Conservation (phyloP, 805 yeast genomes). For the Cyberlindnera mrakii region DNA sequence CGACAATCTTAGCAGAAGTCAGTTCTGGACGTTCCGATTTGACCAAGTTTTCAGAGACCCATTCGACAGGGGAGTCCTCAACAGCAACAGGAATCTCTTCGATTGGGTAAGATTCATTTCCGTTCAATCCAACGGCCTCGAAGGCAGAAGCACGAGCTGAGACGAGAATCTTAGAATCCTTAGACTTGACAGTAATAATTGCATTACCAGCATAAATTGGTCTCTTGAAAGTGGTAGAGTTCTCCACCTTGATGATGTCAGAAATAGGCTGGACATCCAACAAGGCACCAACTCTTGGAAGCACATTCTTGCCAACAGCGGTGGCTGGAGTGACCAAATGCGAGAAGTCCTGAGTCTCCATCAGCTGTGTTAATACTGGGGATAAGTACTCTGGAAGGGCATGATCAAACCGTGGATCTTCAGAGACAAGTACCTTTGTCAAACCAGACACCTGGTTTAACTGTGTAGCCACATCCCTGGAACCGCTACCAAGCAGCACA, state of each 20-base stretch:
- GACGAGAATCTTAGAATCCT: slow-evolving; percentile 58
- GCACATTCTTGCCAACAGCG: slow-evolving; percentile 78
- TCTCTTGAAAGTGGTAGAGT: slow-evolving; percentile 71
- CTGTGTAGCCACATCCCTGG: slow-evolving; percentile 42
- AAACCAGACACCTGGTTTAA: slow-evolving; percentile 46
- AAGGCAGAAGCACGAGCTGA: slow-evolving; percentile 88
- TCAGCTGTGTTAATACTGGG: slow-evolving; percentile 48
- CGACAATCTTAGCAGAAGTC: slow-evolving; percentile 73
- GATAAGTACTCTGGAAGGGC: slow-evolving; percentile 76
- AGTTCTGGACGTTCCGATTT: slow-evolving; percentile 87
- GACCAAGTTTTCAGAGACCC: slow-evolving; percentile 70
- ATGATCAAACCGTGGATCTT: slow-evolving; percentile 55
- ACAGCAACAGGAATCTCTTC: slow-evolving; percentile 39
- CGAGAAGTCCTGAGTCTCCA: slow-evolving; percentile 38
- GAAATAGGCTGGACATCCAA: slow-evolving; percentile 84
- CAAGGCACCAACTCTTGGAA: slow-evolving; percentile 84
- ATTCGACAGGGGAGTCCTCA: slow-evolving; percentile 40
- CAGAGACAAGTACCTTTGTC: slow-evolving; percentile 42
- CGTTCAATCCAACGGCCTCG: slow-evolving; percentile 36
- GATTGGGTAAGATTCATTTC: slow-evolving; percentile 32
- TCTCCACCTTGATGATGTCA: slow-evolving; percentile 66
- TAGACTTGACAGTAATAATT: slow-evolving; percentile 68
- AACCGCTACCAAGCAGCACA: slow-evolving; percentile 59
- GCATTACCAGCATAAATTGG: slow-evolving; percentile 98
- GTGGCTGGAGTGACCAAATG: slow-evolving; percentile 80